A percentile compares a stretch with the other conserved stretches of the same genome.
Evolutionary conservation across 73 alveolate species (phyloP).

Genomic region (Symbiodinium pilosum): DNA sequence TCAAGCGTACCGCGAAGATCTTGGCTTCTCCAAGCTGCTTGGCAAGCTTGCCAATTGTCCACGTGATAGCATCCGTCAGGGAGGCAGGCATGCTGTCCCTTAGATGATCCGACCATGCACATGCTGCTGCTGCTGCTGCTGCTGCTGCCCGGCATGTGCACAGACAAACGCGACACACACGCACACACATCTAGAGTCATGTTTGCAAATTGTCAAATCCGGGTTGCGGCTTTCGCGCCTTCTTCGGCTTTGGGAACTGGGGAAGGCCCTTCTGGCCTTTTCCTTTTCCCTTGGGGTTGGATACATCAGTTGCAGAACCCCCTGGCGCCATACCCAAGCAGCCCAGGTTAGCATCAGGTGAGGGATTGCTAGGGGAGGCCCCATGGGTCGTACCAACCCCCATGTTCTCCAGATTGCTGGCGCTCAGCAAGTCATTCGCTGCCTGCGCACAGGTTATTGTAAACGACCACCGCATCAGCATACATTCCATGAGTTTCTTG

Average conservation of each 20-base stretch:
- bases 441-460: background rate
- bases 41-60: background rate
- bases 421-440: background rate
- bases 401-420: background rate
- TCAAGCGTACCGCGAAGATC: background rate
- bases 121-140: background rate
- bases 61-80: background rate
- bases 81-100: background rate
- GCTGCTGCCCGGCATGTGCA: background rate
- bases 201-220: background rate
- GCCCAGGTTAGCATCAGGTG: background rate
- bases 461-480: background rate
- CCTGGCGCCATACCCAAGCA: background rate
- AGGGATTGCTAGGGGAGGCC: background rate
- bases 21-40: background rate
- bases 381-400: background rate
- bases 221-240: background rate
- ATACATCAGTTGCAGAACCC: background rate
- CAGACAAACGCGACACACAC: background rate
- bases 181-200: background rate
- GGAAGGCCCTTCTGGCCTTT: background rate
- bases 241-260: background rate
- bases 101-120: background rate
- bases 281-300: background rate
- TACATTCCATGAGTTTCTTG: too few species aligned